Evolutionary conservation across 768 basidiomycete species (phyloP), one percentile per base, ranked within the genome.

Genomic region (Lactifluus pinguis): DNA sequence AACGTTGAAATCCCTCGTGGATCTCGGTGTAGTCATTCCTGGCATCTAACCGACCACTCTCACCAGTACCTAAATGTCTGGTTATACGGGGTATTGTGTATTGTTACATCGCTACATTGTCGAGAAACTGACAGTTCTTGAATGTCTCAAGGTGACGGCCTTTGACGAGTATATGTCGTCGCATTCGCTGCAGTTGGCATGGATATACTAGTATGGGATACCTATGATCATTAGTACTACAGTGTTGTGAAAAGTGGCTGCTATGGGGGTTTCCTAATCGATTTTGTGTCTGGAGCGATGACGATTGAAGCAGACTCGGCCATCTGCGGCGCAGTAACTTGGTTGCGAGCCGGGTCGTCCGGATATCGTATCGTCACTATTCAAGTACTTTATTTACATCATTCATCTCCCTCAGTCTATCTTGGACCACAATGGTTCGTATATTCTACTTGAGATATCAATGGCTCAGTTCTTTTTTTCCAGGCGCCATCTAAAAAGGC

Each of bases 401-500:
- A 19, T 41, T 44, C 38, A 53, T 19, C 52, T 38, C 56, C 25
- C 36, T n/a, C 34, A 13, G 56, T 47, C 48, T 44, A 58, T n/a
- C 52, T 54, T 48, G 56, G 47, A 62, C 32, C 29, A 54, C 41
- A 38, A 62, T 62, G 61, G 61, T 62, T 58, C 21, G 56, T 62
- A 39, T 21, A 14, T 13, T 42, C 11, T 42, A 17, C 32, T 36
- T 15, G 17, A 21, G 29, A 9, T 3, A 19, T 53, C 32, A 38
- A 14, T 41, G 9, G 38, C 42, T 44, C 58, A 17, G 59, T 53
- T 21, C 55, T 4, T 14, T 25, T 62, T 48, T 42, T 32, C 60
- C 3, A 68, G 92, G 91, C 89, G 51, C 83, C 84, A 68, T 92
- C 91, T 50, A 93, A 91, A 79, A 93, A 92, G 76, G 90, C 91